Conservation (phyloP, 2,329 filamentous ascomycete genomes). For the Lasiodiplodia gonubiensis region DNA sequence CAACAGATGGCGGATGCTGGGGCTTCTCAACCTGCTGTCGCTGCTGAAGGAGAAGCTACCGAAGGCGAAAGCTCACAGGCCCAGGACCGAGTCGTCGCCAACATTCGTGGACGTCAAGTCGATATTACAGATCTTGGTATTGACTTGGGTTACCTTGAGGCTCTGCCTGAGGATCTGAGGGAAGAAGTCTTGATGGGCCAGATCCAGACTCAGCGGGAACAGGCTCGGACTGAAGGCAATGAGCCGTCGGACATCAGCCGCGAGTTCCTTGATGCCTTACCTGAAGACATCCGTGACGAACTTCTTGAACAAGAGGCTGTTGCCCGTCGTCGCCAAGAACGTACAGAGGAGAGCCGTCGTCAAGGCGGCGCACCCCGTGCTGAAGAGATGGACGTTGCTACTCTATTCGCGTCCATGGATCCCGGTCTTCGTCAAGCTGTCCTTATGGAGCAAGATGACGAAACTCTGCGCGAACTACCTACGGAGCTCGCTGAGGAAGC, state of each 20-base stretch:
- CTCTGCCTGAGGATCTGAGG: constrained; percentile 94
- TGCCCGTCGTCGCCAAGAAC: constrained; percentile 85
- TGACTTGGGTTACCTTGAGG: constrained; percentile 90
- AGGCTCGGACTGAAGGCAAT: constrained; percentile 67
- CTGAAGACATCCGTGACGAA: constrained; percentile 86
- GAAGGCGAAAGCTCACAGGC: constrained; percentile 49
- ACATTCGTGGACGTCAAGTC: constrained; percentile 82
- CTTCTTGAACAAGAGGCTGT: constrained; percentile 88
- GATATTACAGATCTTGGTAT: constrained; percentile 96
- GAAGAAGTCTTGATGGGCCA: constrained; percentile 96
- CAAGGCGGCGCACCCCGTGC: constrained; percentile 58
- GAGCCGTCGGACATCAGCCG: constrained; percentile 85
- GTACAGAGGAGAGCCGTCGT: constrained; percentile 78
- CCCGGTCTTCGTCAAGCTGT: constrained; percentile 84
- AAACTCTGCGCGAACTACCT: constrained; percentile 81
- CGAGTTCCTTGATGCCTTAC: constrained; percentile 91
- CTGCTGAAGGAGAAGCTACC: constrained; percentile 51
- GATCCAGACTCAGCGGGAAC: constrained; percentile 78
- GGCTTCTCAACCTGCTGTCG: constrained; percentile 46
- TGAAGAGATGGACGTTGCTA: constrained; percentile 89
- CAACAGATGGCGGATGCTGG: constrained; percentile 81
- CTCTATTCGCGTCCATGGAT: constrained; percentile 88
- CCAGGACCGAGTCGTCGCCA: constrained; percentile 73
- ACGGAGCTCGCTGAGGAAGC: constrained; percentile 87
- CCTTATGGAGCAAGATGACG: constrained; percentile 88